phyloP scores from a whole-genome alignment of 169 alveolate genomes.

The Babesia divergens region DNA sequence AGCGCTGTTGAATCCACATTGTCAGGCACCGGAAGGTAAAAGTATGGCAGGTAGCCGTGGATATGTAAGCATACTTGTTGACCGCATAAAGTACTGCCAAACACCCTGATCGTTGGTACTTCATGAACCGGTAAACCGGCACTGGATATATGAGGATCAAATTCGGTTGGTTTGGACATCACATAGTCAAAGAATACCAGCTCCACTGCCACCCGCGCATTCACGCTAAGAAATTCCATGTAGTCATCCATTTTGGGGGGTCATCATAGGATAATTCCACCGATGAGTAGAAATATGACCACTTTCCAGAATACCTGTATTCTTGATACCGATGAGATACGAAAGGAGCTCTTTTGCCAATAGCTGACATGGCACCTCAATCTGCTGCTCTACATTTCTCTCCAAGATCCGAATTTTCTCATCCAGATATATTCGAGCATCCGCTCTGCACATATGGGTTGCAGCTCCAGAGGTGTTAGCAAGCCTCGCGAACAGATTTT shows the following conservation, averaged over 20 bases:
- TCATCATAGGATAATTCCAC: slow-evolving; percentile 60
- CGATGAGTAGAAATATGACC: slow-evolving; percentile 38
- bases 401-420: background rate
- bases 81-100: slow-evolving; percentile 9
- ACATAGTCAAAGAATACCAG: slow-evolving; percentile 28
- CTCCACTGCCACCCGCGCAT: slow-evolving; percentile 29
- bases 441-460: slow-evolving; percentile 55
- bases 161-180: slow-evolving; percentile 16
- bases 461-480: slow-evolving; percentile 56
- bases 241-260: slow-evolving; percentile 18
- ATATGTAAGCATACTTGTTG: slow-evolving; percentile 26
- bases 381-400: background rate
- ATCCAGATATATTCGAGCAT: slow-evolving; percentile 13
- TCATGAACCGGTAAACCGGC: background rate
- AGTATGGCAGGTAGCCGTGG: slow-evolving; percentile 32
- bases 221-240: background rate
- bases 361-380: background rate
- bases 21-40: slow-evolving; percentile 25
- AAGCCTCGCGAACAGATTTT: slow-evolving; percentile 38
- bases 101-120: slow-evolving; percentile 29
- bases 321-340: slow-evolving; percentile 24
- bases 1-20: background rate
- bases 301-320: slow-evolving; percentile 16
- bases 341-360: background rate
- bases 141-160: slow-evolving; percentile 15